Evolutionary conservation across 176 grass and related monocot genomes (phyloP), one percentile per base, ranked within the genome.

Genomic region (Ensete ventricosum): DNA sequence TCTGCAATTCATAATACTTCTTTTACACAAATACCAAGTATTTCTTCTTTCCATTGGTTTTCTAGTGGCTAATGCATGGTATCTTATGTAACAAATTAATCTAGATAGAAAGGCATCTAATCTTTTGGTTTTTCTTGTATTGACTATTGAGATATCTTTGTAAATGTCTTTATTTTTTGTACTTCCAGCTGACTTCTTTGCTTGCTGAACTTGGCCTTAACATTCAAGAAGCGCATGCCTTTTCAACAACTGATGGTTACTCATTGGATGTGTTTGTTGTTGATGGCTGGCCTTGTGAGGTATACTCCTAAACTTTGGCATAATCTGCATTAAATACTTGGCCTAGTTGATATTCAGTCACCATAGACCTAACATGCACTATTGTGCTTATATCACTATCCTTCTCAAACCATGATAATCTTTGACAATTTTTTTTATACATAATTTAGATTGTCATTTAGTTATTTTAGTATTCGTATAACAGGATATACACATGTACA

Each of bases 261-360:
- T 97, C 93, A 57, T 84, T 97, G 1, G 93, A 97, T 24, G 93
- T 97, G 4, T 97, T 97, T 79, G 93, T 97, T 80, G 93, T 97
- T 81, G 85, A 93, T 67, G 93, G 93, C 58, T 97, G 93, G 93
- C 87, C 88, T 10, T 81, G 82, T 70, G 93, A 97, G 90, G 93
- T 97, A 93, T 43, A 6, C 4, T 43, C 5, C 4, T 43, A 43
- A 43, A 6, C 34, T 43, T 43, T 5, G 4, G 34, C 4, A 43
- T 43, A 43, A 43, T 43, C 34, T 43, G 34, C 70, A 51, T 70
- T 29, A 55, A 69, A 9, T 24, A 19, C 21, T 11, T 81, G 54
- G 54, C 50, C 11, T 59, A 43, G 29, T 8, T 19, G 67, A 69
- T 6, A 69, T 20, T 49, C 5, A 71, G 4, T 71, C 49, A 71